phyloP scores from a whole-genome alignment of 2,329 filamentous ascomycete species.

The Fusarium sp. region DNA sequence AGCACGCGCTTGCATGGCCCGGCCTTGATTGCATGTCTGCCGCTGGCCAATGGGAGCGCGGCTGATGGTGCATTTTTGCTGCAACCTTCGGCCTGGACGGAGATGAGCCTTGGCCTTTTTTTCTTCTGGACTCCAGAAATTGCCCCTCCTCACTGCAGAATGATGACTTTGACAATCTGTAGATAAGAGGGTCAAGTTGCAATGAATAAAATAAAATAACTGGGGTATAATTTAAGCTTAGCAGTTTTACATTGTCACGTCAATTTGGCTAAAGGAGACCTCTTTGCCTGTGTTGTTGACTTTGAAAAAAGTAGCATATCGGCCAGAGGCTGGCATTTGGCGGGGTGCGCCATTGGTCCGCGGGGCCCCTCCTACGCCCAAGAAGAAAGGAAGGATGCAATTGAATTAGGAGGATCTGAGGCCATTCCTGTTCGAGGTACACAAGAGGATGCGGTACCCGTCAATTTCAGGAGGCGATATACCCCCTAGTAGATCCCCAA shows the following conservation, averaged over 20 bases:
- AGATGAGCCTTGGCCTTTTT: conserved; percentile 37
- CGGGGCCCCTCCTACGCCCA: too few species aligned
- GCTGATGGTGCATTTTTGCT: conserved; percentile 24
- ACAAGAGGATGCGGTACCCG: not conserved
- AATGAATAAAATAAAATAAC: too few species aligned
- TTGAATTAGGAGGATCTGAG: conserved; percentile 1
- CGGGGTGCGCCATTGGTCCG: too few species aligned
- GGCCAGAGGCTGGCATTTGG: too few species aligned
- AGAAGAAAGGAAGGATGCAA: not conserved
- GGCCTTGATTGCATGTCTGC: conserved; percentile 20
- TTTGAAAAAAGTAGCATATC: too few species aligned
- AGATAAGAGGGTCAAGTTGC: too few species aligned
- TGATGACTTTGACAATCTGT: too few species aligned
- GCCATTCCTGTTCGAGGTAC: not conserved
- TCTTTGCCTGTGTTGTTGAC: too few species aligned
- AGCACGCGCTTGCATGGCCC: conserved; percentile 31
- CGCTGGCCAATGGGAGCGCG: conserved; percentile 21
- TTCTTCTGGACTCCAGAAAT: conserved; percentile 14
- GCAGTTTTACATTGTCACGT: too few species aligned
- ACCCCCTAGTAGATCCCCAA: not conserved
- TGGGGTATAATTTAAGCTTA: too few species aligned
- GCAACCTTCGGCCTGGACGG: conserved; percentile 18
- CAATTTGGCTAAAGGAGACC: too few species aligned
- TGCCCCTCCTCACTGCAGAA: conserved; percentile 3
- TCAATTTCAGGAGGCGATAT: conserved; percentile 4